phyloP scores from a whole-genome alignment of 352 stramenopile species.

The Phytophthora pistaciae region DNA sequence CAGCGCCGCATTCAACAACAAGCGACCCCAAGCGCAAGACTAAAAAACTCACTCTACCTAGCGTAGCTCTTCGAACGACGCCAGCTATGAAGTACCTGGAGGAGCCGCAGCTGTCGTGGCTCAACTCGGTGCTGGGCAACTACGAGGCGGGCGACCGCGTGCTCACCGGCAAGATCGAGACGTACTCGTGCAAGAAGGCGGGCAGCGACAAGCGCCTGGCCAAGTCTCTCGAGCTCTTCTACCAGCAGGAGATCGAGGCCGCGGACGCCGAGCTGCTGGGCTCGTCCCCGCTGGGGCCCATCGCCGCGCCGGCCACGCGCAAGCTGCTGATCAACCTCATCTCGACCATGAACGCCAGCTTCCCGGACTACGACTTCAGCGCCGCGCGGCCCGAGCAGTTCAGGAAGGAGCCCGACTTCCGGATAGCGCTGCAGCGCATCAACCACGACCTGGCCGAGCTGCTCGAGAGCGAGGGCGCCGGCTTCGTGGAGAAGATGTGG shows the following conservation, averaged over 20 bases:
- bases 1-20: constrained; percentile 11
- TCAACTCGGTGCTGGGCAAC: constrained; percentile 89
- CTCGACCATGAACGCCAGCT: constrained; percentile 95
- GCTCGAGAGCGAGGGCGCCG: constrained; percentile 97
- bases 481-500: constrained; percentile 99
- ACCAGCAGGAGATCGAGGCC: constrained; percentile 82
- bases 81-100: constrained; percentile 96
- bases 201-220: constrained; percentile 93
- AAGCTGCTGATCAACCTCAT: constrained; percentile 95
- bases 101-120: constrained; percentile 89
- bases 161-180: constrained; percentile 89
- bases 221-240: constrained; percentile 90
- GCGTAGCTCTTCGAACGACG: no score
- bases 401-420: constrained; percentile 86
- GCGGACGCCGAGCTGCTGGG: constrained; percentile 59
- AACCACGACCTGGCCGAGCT: constrained; percentile 91
- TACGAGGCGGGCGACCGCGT: constrained; percentile 91
- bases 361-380: constrained; percentile 95
- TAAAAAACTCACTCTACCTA: not conserved
- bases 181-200: constrained; percentile 94
- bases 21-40: not conserved
- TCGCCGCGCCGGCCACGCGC: constrained; percentile 79
- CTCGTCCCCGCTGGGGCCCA: constrained; percentile 81
- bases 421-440: constrained; percentile 88
- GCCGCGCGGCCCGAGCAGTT: constrained; percentile 92